These are phyloP conservation scores for Gamsiella multidivaricata DNA, from an alignment of 192 early-diverging fungal species.

Conservation along the genomic window DNA sequence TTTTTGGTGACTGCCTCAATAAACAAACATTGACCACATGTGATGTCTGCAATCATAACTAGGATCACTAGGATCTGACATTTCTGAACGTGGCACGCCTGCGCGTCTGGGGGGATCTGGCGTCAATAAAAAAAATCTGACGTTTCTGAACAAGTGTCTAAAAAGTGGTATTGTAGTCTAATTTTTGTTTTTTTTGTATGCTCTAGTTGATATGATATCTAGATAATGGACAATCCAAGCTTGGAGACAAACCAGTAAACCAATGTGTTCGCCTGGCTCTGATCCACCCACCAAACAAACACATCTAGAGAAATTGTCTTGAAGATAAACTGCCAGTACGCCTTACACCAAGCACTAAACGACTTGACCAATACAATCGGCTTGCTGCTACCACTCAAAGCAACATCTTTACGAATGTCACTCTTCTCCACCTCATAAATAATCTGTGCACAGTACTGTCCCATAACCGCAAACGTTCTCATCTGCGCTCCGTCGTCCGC, in stretches of 20 bases:
- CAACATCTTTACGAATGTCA: not conserved
- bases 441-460: constrained; percentile 31
- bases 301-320: constrained; percentile 26
- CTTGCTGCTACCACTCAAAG: not conserved
- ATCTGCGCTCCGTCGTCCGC: constrained; percentile 41
- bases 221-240: not conserved
- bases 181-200: not conserved
- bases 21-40: too few relatives aligned
- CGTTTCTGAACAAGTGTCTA: too few relatives aligned
- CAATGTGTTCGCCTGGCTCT: constrained; percentile 14
- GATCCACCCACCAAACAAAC: constrained; percentile 43
- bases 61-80: too few relatives aligned
- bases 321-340: constrained; percentile 19
- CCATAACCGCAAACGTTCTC: constrained; percentile 42
- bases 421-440: constrained; percentile 28
- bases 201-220: not conserved
- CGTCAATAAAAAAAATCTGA: too few relatives aligned
- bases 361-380: not conserved
- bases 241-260: constrained; percentile 14
- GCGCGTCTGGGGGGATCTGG: too few relatives aligned
- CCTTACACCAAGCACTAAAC: constrained; percentile 25
- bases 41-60: too few relatives aligned
- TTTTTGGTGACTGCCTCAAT: constrained; percentile 1
- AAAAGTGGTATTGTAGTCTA: too few relatives aligned
- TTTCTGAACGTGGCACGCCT: too few relatives aligned